Evolutionary conservation across 257 asterid species (phyloP).

Genomic region (Catharanthus roseus): DNA sequence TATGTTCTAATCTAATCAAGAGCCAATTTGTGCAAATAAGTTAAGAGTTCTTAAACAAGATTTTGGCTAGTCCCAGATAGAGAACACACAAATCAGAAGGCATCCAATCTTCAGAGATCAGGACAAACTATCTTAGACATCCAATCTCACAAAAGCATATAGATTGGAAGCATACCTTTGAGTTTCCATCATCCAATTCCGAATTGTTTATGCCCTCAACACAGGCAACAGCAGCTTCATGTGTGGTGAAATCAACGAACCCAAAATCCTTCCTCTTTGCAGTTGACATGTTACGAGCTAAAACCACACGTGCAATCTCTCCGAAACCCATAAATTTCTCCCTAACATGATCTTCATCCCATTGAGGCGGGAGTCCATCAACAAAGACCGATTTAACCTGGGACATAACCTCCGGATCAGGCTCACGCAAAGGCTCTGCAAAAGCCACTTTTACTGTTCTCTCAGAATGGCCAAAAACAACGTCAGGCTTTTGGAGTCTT

Average conservation of each 20-base stretch:
- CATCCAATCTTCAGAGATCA: background rate
- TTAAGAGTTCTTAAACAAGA: background rate
- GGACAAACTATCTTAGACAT: background rate
- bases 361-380: slow-evolving; percentile 58
- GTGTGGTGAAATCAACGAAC: slow-evolving; percentile 50
- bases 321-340: slow-evolving; percentile 44
- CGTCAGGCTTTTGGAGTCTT: slow-evolving; percentile 58
- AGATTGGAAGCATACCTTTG: slow-evolving; percentile 33
- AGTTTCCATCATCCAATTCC: slow-evolving; percentile 45
- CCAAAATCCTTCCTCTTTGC: slow-evolving; percentile 68
- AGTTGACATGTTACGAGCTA: slow-evolving; percentile 56
- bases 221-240: slow-evolving; percentile 59
- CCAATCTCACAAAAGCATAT: background rate
- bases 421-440: slow-evolving; percentile 62
- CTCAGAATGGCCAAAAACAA: slow-evolving; percentile 50
- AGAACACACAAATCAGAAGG: background rate
- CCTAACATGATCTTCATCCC: slow-evolving; percentile 53
- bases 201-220: slow-evolving; percentile 42
- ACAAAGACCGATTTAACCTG: slow-evolving; percentile 59
- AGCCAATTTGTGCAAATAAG: background rate
- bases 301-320: slow-evolving; percentile 36
- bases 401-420: slow-evolving; percentile 63
- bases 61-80: background rate
- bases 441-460: slow-evolving; percentile 65
- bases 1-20: background rate